Percentiles rank a stretch among this genome's conserved stretches.
phyloP scores from a whole-genome alignment of 31 red algal genomes.

The Asparagopsis taxiformis region DNA sequence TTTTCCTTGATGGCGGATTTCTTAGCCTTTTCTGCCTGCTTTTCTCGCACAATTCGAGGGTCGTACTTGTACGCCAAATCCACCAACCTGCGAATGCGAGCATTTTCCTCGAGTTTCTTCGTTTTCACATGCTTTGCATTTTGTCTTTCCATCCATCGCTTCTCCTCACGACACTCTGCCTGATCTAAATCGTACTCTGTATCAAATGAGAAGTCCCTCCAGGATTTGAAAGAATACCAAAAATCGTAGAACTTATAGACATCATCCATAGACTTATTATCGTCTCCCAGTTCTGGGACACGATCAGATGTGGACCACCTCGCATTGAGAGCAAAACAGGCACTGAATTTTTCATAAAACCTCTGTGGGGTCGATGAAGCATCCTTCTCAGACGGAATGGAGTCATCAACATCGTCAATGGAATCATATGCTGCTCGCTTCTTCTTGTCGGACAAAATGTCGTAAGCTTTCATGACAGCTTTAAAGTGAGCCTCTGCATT shows the following conservation, averaged over 20 bases:
- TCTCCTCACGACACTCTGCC: slow-evolving; percentile 83
- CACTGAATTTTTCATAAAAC: slow-evolving; percentile 74
- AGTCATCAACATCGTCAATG: slow-evolving; percentile 89
- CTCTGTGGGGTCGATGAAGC: slow-evolving; percentile 19
- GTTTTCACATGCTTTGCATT: slow-evolving; percentile 58
- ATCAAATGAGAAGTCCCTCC: slow-evolving; percentile 86
- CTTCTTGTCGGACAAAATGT: slow-evolving; percentile 69
- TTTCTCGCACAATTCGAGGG: slow-evolving; percentile 55
- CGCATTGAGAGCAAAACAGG: slow-evolving; percentile 72
- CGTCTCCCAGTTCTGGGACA: slow-evolving; percentile 72
- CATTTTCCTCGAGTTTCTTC: slow-evolving; percentile 62
- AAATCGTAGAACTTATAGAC: slow-evolving; percentile 86
- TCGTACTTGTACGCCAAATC: slow-evolving; percentile 84
- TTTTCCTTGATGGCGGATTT: slow-evolving; percentile 52
- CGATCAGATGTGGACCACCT: slow-evolving; percentile 70
- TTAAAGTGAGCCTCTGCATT: slow-evolving; percentile 79
- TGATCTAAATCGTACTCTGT: slow-evolving; percentile 65
- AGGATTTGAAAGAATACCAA: slow-evolving; percentile 87
- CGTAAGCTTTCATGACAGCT: slow-evolving; percentile 74
- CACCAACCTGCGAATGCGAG: slow-evolving; percentile 69
- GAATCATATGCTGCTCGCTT: slow-evolving; percentile 87
- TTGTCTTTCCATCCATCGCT: slow-evolving; percentile 85
- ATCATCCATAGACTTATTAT: slow-evolving; percentile 31
- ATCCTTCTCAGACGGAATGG: slow-evolving; percentile 78
- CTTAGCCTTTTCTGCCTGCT: slow-evolving; percentile 41